Evolutionary conservation across 108 stramenopile genomes (phyloP).

Genomic region (Craspedostauros australis): DNA sequence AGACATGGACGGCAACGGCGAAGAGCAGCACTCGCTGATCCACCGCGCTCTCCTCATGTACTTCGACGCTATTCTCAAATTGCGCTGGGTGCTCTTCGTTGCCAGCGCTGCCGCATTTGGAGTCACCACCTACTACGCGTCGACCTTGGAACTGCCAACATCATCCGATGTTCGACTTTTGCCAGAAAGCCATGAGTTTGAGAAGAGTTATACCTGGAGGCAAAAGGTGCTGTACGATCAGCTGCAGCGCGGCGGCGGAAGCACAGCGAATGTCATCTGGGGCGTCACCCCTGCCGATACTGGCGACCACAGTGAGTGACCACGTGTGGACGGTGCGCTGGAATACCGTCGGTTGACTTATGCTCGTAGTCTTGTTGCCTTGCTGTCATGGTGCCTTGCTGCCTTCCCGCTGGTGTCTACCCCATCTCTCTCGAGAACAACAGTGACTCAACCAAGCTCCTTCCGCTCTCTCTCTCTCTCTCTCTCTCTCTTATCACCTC

Average conservation of each 20-base stretch:
- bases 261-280: conserved; percentile 19
- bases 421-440: no score
- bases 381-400: no score
- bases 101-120: conserved; percentile 13
- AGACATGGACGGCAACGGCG: neutral
- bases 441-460: no score
- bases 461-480: no score
- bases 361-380: no score
- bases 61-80: conserved; percentile 29
- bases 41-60: conserved; percentile 21
- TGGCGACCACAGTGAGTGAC: conserved; percentile 22
- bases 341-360: no score
- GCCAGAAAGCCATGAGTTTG: conserved; percentile 20
- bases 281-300: conserved; percentile 39
- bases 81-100: conserved; percentile 29
- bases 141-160: conserved; percentile 27
- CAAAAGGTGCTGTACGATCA: conserved; percentile 15
- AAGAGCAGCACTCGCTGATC: conserved; percentile 17
- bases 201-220: conserved; percentile 34
- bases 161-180: conserved; percentile 33
- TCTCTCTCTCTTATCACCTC: no score
- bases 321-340: no score
- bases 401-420: no score
- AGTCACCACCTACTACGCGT: conserved; percentile 17
- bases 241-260: conserved; percentile 24